These are phyloP conservation scores for Coemansia sp. DNA, from an alignment of 192 early-diverging fungal species.

Conservation along the genomic window DNA sequence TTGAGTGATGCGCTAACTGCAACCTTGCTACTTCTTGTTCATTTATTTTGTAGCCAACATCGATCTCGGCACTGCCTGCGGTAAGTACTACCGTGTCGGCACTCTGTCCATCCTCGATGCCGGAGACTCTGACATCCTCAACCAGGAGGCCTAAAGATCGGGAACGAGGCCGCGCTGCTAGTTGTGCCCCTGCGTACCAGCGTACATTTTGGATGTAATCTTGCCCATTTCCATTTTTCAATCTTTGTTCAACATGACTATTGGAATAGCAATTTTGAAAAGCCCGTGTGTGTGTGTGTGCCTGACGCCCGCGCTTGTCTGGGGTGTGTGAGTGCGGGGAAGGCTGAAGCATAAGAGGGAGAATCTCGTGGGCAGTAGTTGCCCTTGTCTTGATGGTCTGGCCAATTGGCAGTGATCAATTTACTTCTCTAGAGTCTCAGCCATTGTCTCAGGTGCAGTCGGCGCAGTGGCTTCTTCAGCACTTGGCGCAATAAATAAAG, in stretches of 20 bases:
- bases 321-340: slow-evolving; percentile 10
- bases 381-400: slow-evolving; percentile 15
- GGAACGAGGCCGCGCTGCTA: slow-evolving; percentile 19
- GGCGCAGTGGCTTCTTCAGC: slow-evolving; percentile 9
- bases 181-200: not conserved
- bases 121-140: slow-evolving; percentile 96
- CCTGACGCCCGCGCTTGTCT: not conserved
- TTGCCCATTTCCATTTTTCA: slow-evolving; percentile 10
- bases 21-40: not conserved
- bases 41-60: slow-evolving; percentile 97
- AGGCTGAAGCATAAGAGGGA: not conserved
- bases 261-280: slow-evolving; percentile 8
- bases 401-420: slow-evolving; percentile 16
- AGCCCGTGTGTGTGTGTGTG: not conserved
- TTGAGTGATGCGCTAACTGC: not conserved
- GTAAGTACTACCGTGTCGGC: slow-evolving; percentile 97
- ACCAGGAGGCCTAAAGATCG: slow-evolving; percentile 45
- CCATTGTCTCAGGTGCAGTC: slow-evolving; percentile 31
- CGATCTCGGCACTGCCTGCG: slow-evolving; percentile 99
- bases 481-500: slow-evolving; percentile 1
- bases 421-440: slow-evolving; percentile 29
- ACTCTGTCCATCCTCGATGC: slow-evolving; percentile 97
- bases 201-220: slow-evolving; percentile 10
- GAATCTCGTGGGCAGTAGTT: not conserved
- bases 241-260: slow-evolving; percentile 11